These are phyloP conservation scores for Aspergillus jensenii DNA, from an alignment of 2,329 filamentous ascomycete genomes.

Conservation along the genomic window DNA sequence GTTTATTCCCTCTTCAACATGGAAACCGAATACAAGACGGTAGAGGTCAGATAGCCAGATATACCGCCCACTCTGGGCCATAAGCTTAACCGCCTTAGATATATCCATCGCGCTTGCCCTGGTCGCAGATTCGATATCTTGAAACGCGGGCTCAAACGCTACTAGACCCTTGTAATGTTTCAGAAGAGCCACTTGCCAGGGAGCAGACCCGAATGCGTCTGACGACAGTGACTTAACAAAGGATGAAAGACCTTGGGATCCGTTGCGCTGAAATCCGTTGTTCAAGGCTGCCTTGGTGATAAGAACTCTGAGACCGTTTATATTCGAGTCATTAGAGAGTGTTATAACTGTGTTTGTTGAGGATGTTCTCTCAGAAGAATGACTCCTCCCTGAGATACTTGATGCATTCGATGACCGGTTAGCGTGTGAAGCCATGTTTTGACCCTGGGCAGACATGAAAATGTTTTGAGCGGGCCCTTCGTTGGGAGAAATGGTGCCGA, in stretches of 20 bases:
- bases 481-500: constrained; percentile 78
- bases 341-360: constrained; percentile 46
- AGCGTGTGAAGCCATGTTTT: constrained; percentile 46
- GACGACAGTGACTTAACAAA: constrained; percentile 75
- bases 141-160: constrained; percentile 68
- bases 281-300: constrained; percentile 85
- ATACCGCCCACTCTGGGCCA: constrained; percentile 72
- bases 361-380: constrained; percentile 54
- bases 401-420: constrained; percentile 79
- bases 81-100: constrained; percentile 74
- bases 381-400: constrained; percentile 76
- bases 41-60: constrained; percentile 80
- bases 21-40: constrained; percentile 79
- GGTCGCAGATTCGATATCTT: constrained; percentile 36
- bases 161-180: constrained; percentile 80
- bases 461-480: constrained; percentile 82
- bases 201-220: constrained; percentile 73
- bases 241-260: constrained; percentile 60
- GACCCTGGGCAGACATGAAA: constrained; percentile 74
- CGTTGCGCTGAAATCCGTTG: constrained; percentile 69
- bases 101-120: constrained; percentile 65
- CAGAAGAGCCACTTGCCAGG: constrained; percentile 70
- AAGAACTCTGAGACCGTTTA: constrained; percentile 74
- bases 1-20: constrained; percentile 71
- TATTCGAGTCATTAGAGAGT: constrained; percentile 68